Evolutionary conservation across 2,329 filamentous ascomycete genomes (phyloP), one percentile per base, ranked within the genome.

Genomic region (Verticillium longisporum): DNA sequence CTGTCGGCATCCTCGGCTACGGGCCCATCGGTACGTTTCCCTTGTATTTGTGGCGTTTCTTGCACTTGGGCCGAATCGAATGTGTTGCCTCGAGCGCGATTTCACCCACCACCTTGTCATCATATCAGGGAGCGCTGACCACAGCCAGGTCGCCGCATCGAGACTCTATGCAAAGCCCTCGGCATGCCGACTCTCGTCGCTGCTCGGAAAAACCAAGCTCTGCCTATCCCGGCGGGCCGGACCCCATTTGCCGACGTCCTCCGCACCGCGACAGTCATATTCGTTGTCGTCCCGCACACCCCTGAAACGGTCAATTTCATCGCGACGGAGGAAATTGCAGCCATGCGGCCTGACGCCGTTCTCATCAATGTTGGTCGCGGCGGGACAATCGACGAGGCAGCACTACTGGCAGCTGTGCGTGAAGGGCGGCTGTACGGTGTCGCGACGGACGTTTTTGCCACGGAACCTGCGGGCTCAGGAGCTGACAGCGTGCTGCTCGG

Each of bases 341-440:
- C 38, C 14, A 64, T 68, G 67, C 21, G 60, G 13, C 50, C 56
- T 21, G 63, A 79, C 60, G 61, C 61, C 9, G 59, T 68, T 6
- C 58, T 68, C 33, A 57, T 69, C 59, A 69, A 69, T 60, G 64
- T 68, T n/a, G 73, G 73, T 4, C 67, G 74, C 38, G 73, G 74
- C 26, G 71, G 69, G 55, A 70, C 71, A 56, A 66, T 75, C 33
- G 69, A 75, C 54, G 74, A 76, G 68, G 65, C 66, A 10, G 73
- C 74, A 45, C 64, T 75, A 38, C 65, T 68, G 18, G 64, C 67
- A 6, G 72, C 73, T 21, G 60, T 76, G 13, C 63, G 66, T 45
- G 65, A 65, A 61, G 68, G 67, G 11, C 60, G 61, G 41, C 67
- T 75, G 34, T 70, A 69, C 6, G 74, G 73, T n/a, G 73, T 73